A percentile compares a stretch with the other conserved stretches of the same genome.
Evolutionary conservation across 805 yeast species (phyloP).

Genomic region (Saccharomycopsis microspora): DNA sequence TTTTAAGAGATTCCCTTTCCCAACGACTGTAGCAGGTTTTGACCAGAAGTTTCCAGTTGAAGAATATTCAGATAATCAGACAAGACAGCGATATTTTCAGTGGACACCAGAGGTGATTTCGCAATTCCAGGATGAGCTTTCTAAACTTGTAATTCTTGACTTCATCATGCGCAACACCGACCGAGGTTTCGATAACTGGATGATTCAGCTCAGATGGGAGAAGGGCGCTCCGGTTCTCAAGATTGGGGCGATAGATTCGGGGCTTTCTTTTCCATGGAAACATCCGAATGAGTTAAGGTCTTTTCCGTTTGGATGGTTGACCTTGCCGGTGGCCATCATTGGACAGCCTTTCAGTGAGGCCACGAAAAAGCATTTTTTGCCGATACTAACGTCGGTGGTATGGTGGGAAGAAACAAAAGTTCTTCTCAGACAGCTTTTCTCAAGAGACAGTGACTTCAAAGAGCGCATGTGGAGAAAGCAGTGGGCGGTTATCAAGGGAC

Average conservation of each 20-base stretch:
- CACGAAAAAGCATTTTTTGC: constrained; percentile 45
- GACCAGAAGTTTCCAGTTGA: neutral
- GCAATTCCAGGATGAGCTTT: constrained; percentile 51
- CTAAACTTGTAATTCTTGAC: constrained; percentile 58
- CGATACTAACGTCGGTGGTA: constrained; percentile 41
- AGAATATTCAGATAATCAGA: constrained; percentile 7
- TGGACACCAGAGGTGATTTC: constrained; percentile 42
- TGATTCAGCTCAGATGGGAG: constrained; percentile 47
- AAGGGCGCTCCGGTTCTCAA: constrained; percentile 19
- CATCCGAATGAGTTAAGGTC: constrained; percentile 78
- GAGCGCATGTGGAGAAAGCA: constrained; percentile 59
- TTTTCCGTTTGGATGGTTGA: constrained; percentile 72
- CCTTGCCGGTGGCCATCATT: constrained; percentile 48
- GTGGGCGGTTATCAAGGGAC: constrained; percentile 64
- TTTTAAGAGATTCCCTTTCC: constrained; percentile 44
- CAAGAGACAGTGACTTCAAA: constrained; percentile 49
- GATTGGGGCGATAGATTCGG: constrained; percentile 69
- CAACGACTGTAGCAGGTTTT: constrained; percentile 23
- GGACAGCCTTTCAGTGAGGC: constrained; percentile 54
- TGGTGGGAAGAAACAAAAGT: constrained; percentile 63
- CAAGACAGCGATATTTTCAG: constrained; percentile 23
- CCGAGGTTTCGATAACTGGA: constrained; percentile 69
- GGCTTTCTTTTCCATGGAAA: constrained; percentile 69
- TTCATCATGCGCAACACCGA: constrained; percentile 69
- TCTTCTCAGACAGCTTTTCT: constrained; percentile 36